A percentile compares a stretch with the other conserved stretches of the same genome.
Evolutionary conservation across 202 grass and related monocot genomes (phyloP).

Genomic region (Digitaria exilis): DNA sequence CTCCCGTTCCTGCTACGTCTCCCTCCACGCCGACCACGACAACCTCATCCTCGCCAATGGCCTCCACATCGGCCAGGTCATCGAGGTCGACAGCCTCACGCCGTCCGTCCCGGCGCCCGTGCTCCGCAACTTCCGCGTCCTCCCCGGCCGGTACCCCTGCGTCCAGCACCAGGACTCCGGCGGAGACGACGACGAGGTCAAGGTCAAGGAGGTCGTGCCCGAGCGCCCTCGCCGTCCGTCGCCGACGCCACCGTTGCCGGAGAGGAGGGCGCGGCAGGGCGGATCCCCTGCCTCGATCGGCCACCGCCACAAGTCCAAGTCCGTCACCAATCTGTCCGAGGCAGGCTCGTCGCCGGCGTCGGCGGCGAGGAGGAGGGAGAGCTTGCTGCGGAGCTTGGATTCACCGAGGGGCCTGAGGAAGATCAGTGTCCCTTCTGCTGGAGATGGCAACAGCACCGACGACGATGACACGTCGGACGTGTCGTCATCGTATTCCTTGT

Average conservation of each 20-base stretch:
- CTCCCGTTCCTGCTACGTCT: conserved; percentile 82
- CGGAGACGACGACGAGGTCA: too few relatives aligned
- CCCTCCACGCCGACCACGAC: conserved; percentile 68
- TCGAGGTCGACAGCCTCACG: conserved; percentile 65
- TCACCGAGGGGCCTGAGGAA: conserved; percentile 55
- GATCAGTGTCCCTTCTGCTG: conserved; percentile 44
- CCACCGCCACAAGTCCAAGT: conserved; percentile 37
- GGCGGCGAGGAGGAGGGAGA: conserved; percentile 37
- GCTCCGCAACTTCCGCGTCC: conserved; percentile 67
- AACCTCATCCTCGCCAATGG: conserved; percentile 81
- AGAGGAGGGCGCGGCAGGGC: conserved; percentile 33
- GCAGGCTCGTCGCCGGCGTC: neutral
- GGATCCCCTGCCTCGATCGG: conserved; percentile 36
- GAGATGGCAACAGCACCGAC: conserved; percentile 49
- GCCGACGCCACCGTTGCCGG: conserved; percentile 52
- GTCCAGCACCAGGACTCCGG: conserved; percentile 49
- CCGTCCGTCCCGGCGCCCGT: conserved; percentile 64
- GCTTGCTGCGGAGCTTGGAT: conserved; percentile 32
- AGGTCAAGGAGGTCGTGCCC: conserved; percentile 66
- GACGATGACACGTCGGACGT: conserved; percentile 65
- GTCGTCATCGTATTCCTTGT: conserved; percentile 48
- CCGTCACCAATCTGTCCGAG: conserved; percentile 23
- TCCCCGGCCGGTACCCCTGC: conserved; percentile 58
- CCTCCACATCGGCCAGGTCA: conserved; percentile 86
- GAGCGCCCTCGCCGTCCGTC: conserved; percentile 41